These are phyloP conservation scores for Anthoceros angustus DNA, from an alignment of 225 moss, liverwort and hornwort genomes.

Conservation along the genomic window DNA sequence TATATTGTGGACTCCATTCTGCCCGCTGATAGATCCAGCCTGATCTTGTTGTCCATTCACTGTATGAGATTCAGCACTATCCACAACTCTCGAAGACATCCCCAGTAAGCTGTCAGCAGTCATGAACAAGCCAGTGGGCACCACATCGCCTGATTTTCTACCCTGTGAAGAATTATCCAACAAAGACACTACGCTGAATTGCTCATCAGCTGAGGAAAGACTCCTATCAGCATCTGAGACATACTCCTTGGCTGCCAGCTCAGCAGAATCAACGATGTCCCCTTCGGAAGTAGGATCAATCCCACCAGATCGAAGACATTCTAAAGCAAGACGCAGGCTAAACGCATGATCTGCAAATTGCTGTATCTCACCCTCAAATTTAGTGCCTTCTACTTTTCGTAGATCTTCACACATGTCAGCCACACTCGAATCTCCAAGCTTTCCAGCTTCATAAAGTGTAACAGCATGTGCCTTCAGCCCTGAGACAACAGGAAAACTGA, in stretches of 20 bases:
- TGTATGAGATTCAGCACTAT: not conserved
- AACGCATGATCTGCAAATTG: slow-evolving; percentile 95
- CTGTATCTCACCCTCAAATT: slow-evolving; percentile 96
- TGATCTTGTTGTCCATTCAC: not conserved
- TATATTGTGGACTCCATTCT: not conserved
- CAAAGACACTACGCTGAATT: not conserved
- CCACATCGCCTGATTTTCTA: not conserved
- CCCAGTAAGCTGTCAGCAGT: not conserved
- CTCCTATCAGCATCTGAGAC: not conserved
- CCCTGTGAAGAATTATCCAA: not conserved
- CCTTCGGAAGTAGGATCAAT: slow-evolving; percentile 19
- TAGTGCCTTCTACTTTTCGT: slow-evolving; percentile 85
- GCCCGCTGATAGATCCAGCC: not conserved
- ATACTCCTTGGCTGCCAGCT: not conserved
- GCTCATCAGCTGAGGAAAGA: not conserved
- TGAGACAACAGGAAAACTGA: slow-evolving; percentile 13
- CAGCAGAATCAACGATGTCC: slow-evolving; percentile 19
- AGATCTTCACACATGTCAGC: slow-evolving; percentile 98
- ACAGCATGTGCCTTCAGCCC: slow-evolving; percentile 98
- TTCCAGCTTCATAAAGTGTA: slow-evolving; percentile 90
- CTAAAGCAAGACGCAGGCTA: slow-evolving; percentile 83
- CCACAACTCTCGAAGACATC: not conserved
- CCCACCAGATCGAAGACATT: slow-evolving; percentile 73
- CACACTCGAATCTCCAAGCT: slow-evolving; percentile 84
- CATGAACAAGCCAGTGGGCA: not conserved